phyloP scores from a whole-genome alignment of 1,284 basidiomycete species.

The Sporisorium iseilematis-ciliati region DNA sequence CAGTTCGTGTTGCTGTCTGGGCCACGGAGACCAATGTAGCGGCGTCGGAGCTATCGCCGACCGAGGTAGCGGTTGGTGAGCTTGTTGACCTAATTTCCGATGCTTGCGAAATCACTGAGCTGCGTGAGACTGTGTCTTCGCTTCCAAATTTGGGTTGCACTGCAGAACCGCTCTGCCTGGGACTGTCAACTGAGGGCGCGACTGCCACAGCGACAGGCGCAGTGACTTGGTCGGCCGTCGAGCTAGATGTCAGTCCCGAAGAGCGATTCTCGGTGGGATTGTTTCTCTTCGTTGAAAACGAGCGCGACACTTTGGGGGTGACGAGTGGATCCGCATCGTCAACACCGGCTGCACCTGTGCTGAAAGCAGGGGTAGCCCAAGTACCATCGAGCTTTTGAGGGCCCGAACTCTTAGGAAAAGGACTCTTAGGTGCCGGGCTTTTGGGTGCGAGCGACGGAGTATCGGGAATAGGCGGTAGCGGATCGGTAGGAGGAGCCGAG shows the following conservation, averaged over 20 bases:
- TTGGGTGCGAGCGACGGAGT: slow-evolving; percentile 37
- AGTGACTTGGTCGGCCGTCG: too few species aligned
- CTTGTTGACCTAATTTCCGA: neutral
- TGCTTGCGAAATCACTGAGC: neutral
- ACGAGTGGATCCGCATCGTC: slow-evolving; percentile 9
- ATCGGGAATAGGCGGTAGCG: slow-evolving; percentile 55
- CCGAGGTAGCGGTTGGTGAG: neutral
- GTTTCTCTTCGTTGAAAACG: neutral
- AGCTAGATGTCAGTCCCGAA: neutral
- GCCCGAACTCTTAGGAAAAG: slow-evolving; percentile 20
- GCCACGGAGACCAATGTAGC: slow-evolving; percentile 1
- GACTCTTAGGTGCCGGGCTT: slow-evolving; percentile 18
- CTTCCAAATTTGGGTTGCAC: neutral
- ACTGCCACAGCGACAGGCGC: neutral
- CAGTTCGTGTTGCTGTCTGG: slow-evolving; percentile 8
- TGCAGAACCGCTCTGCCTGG: neutral
- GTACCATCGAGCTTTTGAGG: slow-evolving; percentile 16
- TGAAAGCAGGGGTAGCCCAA: slow-evolving; percentile 4
- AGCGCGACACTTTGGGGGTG: slow-evolving; percentile 17
- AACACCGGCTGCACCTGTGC: neutral
- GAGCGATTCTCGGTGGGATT: neutral
- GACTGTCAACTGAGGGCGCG: neutral
- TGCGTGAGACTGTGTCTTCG: neutral
- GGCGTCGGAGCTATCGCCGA: slow-evolving; percentile 9
- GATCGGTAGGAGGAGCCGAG: slow-evolving; percentile 48